Percentiles rank a stretch among this genome's conserved stretches.
Evolutionary conservation across 192 early-diverging fungal species (phyloP).

Genomic region (Coemansia guatemalensis): DNA sequence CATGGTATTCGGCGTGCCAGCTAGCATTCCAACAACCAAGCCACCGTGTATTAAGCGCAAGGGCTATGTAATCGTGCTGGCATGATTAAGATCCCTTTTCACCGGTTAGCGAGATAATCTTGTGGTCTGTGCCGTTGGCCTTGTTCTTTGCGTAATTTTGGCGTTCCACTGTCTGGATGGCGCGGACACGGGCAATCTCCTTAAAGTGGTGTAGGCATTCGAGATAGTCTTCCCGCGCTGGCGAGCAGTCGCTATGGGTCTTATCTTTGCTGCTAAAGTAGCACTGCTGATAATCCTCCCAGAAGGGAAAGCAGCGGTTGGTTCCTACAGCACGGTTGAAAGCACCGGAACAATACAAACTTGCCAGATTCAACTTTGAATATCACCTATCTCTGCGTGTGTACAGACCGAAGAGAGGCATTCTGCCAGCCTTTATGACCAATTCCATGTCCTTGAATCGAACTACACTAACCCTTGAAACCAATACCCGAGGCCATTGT

Average conservation of each 20-base stretch:
- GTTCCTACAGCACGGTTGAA: constrained; percentile 56
- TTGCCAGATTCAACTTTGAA: not conserved
- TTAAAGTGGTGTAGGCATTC: constrained; percentile 97
- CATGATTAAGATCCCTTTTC: not conserved
- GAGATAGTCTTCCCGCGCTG: constrained; percentile 88
- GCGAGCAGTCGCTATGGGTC: constrained; percentile 70
- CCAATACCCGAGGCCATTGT: constrained; percentile 52
- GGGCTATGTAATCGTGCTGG: not conserved
- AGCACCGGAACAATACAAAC: not conserved
- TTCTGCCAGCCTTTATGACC: not conserved
- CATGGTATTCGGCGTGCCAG: not conserved
- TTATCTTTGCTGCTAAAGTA: constrained; percentile 73
- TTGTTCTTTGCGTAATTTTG: constrained; percentile 45
- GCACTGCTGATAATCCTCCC: constrained; percentile 96
- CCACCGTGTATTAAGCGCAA: not conserved
- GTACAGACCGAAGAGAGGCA: not conserved
- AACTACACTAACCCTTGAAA: constrained; percentile 36
- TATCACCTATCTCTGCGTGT: not conserved
- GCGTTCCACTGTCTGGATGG: constrained; percentile 51
- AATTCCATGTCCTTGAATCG: not conserved
- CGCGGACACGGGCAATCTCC: constrained; percentile 62
- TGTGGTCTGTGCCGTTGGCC: constrained; percentile 46
- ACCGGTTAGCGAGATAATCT: constrained; percentile 36
- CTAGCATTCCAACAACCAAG: not conserved
- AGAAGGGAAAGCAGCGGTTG: constrained; percentile 93